Conservation (phyloP, 306 rosid species). For the Sphenostylis stenocarpa region DNA sequence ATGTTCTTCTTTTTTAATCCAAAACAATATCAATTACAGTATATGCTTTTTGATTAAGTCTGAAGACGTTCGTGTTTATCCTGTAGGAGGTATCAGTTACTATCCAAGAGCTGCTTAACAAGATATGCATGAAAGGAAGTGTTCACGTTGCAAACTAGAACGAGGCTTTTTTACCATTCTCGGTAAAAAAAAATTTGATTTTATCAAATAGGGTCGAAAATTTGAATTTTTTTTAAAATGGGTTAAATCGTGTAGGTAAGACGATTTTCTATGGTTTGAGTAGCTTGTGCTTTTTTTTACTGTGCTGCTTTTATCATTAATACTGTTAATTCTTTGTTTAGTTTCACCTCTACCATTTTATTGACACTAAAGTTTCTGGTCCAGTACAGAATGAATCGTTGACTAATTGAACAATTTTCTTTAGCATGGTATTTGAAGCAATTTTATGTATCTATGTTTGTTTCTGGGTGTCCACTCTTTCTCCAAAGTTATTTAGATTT, state of each 20-base stretch:
- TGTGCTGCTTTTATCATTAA: background rate
- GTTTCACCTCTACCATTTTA: background rate
- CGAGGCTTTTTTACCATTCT: too few relatives aligned
- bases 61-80: too few relatives aligned
- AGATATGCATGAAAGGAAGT: constrained; percentile 55
- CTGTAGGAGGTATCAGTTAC: constrained; percentile 74
- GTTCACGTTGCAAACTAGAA: constrained; percentile 23
- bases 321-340: background rate
- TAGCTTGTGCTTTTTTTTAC: too few relatives aligned
- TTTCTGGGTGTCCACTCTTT: background rate
- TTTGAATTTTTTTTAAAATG: too few relatives aligned
- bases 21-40: background rate
- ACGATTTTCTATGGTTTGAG: too few relatives aligned
- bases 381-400: background rate
- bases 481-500: background rate
- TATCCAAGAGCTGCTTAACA: too few relatives aligned
- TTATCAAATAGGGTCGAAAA: too few relatives aligned
- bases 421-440: background rate
- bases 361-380: background rate
- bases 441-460: background rate
- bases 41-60: background rate
- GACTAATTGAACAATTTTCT: constrained; percentile 11
- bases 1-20: background rate
- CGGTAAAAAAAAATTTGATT: too few relatives aligned
- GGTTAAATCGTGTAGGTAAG: too few relatives aligned